Percentiles rank a stretch among this genome's conserved stretches.
Evolutionary conservation across 257 asterid genomes (phyloP).

Genomic region (Salvia rosmarinus): DNA sequence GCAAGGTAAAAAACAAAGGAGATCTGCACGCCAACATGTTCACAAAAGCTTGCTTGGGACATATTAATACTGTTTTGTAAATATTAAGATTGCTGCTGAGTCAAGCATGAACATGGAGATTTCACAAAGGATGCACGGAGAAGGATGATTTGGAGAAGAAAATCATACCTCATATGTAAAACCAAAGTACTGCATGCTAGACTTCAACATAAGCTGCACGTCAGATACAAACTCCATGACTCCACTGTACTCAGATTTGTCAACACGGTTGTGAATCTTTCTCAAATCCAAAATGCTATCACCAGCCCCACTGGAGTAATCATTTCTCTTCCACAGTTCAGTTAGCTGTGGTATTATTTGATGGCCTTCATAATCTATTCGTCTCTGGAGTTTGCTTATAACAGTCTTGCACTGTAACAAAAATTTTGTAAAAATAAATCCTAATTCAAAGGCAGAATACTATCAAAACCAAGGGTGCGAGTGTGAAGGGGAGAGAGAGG

Average conservation of each 20-base stretch:
- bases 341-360: conserved; percentile 85
- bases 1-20: not conserved
- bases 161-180: conserved; percentile 75
- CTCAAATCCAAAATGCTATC: conserved; percentile 69
- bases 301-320: conserved; percentile 53
- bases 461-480: not conserved
- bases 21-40: not conserved
- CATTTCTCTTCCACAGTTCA: conserved; percentile 89
- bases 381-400: conserved; percentile 79
- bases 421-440: conserved; percentile 14
- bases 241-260: conserved; percentile 67
- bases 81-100: not conserved
- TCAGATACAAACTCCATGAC: conserved; percentile 82
- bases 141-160: conserved; percentile 1
- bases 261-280: conserved; percentile 70
- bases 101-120: not conserved
- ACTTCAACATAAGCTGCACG: conserved; percentile 85
- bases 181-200: conserved; percentile 68
- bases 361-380: conserved; percentile 83
- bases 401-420: conserved; percentile 89
- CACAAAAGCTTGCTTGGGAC: not conserved
- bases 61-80: not conserved
- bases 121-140: not conserved
- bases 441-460: conserved; percentile 4
- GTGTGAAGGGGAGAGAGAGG: conserved; percentile 1